phyloP scores from a whole-genome alignment of 2,329 filamentous ascomycete genomes.

The Periconia sp. region DNA sequence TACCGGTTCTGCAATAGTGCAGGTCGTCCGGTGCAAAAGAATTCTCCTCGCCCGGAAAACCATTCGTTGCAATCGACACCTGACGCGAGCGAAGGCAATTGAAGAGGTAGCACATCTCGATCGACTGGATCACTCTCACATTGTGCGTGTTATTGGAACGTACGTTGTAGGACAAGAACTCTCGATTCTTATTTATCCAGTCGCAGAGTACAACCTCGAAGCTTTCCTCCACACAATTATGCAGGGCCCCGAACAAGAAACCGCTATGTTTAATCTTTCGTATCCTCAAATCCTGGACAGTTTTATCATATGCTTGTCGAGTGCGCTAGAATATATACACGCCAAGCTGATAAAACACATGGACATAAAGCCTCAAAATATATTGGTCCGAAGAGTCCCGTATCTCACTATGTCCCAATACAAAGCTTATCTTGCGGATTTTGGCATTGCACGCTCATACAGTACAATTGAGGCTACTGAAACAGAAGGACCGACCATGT shows the following conservation, averaged over 20 bases:
- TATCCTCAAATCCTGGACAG: too few species aligned
- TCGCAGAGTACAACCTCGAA: constrained; percentile 19
- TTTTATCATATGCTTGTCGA: constrained; percentile 18
- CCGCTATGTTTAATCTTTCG: neutral
- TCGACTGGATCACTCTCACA: constrained; percentile 17
- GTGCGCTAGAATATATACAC: constrained; percentile 21
- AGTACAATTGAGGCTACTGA: constrained; percentile 8
- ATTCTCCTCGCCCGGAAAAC: constrained; percentile 22
- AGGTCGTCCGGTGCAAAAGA: constrained; percentile 20
- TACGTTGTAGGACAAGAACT: constrained; percentile 19
- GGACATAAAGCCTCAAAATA: constrained; percentile 33
- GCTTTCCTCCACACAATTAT: constrained; percentile 9
- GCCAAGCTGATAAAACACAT: constrained; percentile 22
- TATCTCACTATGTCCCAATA: neutral
- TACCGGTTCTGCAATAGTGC: constrained; percentile 12
- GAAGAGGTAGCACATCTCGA: constrained; percentile 22
- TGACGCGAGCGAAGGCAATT: constrained; percentile 16
- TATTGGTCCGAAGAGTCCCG: constrained; percentile 17
- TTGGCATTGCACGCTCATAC: constrained; percentile 26
- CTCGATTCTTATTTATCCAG: constrained; percentile 24
- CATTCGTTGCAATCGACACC: constrained; percentile 15
- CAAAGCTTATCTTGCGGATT: constrained; percentile 28
- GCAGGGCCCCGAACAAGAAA: neutral
- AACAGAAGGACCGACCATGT: constrained; percentile 20
- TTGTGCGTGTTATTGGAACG: constrained; percentile 23